These are phyloP conservation scores for Tuber umbilicatum DNA, from an alignment of 495 filamentous ascomycete species.

Conservation along the genomic window DNA sequence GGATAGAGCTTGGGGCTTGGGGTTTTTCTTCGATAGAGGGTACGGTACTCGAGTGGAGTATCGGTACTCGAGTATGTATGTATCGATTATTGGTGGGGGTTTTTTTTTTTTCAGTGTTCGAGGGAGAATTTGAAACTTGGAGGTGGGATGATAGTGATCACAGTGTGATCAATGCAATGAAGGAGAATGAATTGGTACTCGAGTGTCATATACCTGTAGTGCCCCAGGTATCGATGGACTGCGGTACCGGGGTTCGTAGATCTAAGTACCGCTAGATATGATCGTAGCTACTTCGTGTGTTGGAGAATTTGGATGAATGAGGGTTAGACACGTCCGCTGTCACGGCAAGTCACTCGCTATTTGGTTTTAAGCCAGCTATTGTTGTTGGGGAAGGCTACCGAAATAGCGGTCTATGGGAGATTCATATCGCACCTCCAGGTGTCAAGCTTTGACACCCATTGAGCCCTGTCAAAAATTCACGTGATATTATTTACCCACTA, in stretches of 20 bases:
- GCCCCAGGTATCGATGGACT: background rate
- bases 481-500: background rate
- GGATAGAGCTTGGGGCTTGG: background rate
- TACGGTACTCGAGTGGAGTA: background rate
- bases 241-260: background rate
- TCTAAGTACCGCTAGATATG: background rate
- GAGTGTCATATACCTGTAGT: background rate
- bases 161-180: background rate
- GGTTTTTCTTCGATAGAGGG: background rate
- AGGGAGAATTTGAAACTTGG: background rate
- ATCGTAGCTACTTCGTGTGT: background rate
- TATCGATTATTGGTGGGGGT: background rate
- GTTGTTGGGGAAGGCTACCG: background rate
- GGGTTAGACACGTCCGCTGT: constrained; percentile 1
- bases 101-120: background rate
- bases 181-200: background rate
- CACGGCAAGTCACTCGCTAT: background rate
- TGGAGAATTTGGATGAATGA: background rate
- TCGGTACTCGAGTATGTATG: too few species aligned
- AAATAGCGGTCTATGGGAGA: background rate
- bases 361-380: background rate
- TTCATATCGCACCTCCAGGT: too few species aligned
- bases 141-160: background rate
- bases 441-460: background rate
- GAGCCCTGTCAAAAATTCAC: background rate